A percentile compares a stretch with the other conserved stretches of the same genome.
These are phyloP conservation scores for Hyaloscypha finlandica DNA, from an alignment of 495 filamentous ascomycete species.

Conservation along the genomic window DNA sequence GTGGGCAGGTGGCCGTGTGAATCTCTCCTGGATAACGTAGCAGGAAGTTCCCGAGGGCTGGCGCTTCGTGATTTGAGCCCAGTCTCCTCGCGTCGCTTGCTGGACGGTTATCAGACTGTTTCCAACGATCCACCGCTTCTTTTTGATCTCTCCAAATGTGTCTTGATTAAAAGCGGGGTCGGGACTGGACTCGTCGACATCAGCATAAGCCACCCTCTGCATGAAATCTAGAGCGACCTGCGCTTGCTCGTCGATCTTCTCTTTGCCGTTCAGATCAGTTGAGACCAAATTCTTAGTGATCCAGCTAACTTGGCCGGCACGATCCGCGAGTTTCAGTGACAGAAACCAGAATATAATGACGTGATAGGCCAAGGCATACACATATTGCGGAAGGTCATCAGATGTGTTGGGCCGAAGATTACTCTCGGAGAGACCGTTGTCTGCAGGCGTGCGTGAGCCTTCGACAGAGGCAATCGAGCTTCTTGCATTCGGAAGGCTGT, in stretches of 20 bases:
- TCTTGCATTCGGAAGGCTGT: conserved; percentile 20
- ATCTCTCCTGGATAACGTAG: conserved; percentile 71
- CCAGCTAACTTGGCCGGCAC: conserved; percentile 82
- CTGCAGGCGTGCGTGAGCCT: conserved; percentile 12
- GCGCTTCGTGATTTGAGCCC: conserved; percentile 78
- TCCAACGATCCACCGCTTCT: conserved; percentile 83
- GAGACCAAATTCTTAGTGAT: conserved; percentile 85
- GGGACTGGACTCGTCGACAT: conserved; percentile 70
- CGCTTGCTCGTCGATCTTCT: conserved; percentile 86
- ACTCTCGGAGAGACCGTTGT: conserved; percentile 28
- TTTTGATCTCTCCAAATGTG: conserved; percentile 65
- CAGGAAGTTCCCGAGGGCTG: conserved; percentile 85
- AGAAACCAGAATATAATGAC: conserved; percentile 97
- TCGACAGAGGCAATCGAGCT: conserved; percentile 20
- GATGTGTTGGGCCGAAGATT: conserved; percentile 41
- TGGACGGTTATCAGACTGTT: conserved; percentile 86
- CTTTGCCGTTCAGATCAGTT: conserved; percentile 69
- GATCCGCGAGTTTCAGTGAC: conserved; percentile 78
- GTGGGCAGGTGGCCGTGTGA: conserved; percentile 65
- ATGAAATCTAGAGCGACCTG: conserved; percentile 95
- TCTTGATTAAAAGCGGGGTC: conserved; percentile 63
- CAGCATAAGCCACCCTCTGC: conserved; percentile 86
- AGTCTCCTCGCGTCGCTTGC: conserved; percentile 70
- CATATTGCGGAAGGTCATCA: conserved; percentile 82
- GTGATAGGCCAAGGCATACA: conserved; percentile 89